These are phyloP conservation scores for Russula brevipes DNA, from an alignment of 768 basidiomycete species.

Conservation along the genomic window DNA sequence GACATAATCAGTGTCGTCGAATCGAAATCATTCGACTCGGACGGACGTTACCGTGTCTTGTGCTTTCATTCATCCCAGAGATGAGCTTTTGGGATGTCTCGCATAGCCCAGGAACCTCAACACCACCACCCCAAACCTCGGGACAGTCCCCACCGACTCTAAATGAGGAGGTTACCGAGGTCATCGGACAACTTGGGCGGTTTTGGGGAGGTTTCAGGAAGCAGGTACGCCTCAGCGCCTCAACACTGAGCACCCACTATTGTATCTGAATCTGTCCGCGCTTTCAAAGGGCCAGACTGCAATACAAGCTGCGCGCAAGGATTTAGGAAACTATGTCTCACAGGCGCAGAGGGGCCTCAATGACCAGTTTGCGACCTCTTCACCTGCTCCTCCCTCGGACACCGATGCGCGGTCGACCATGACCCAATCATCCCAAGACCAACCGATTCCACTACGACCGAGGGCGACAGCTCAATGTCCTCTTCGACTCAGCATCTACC, in stretches of 20 bases:
- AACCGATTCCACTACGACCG: constrained; percentile 6
- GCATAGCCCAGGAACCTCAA: constrained; percentile 8
- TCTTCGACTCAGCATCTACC: constrained; percentile 24
- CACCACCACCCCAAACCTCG: constrained; percentile 26
- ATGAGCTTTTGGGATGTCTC: constrained; percentile 28
- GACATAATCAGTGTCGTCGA: background rate
- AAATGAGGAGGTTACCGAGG: constrained; percentile 85
- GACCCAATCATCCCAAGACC: constrained; percentile 29
- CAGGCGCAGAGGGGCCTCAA: constrained; percentile 76
- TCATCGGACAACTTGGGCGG: constrained; percentile 77
- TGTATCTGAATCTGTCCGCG: constrained; percentile 1
- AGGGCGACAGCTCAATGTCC: constrained; percentile 28
- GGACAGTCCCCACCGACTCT: constrained; percentile 50
- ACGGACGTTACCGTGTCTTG: too few species aligned
- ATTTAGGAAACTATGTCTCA: constrained; percentile 63
- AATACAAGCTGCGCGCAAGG: constrained; percentile 64
- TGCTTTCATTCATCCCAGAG: background rate
- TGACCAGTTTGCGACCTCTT: constrained; percentile 45
- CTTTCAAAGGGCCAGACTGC: constrained; percentile 58
- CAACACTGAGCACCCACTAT: background rate
- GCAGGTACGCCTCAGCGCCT: constrained; percentile 50
- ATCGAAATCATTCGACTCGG: too few species aligned
- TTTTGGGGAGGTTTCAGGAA: constrained; percentile 92
- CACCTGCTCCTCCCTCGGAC: background rate
- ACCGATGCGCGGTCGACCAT: constrained; percentile 23